Conservation (phyloP, 345 rosid genomes). For the Euclidium syriacum region DNA sequence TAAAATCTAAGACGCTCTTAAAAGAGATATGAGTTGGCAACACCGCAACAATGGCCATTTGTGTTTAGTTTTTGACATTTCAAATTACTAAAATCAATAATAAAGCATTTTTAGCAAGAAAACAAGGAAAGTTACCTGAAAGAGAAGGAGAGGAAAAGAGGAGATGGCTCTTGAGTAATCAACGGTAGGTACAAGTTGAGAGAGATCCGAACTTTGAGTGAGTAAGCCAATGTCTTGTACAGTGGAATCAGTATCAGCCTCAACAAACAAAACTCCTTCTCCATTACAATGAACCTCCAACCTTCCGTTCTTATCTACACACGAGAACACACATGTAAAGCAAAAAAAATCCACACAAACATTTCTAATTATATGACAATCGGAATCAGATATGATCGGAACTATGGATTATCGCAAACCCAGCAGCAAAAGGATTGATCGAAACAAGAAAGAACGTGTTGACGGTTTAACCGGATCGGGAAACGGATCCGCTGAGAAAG, state of each 20-base stretch:
- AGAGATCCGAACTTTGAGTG: slow-evolving; percentile 11
- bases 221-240: slow-evolving; percentile 20
- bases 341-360: neutral
- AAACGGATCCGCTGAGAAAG: neutral
- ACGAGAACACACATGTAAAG: neutral
- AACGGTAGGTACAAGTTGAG: slow-evolving; percentile 25
- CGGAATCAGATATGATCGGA: no score
- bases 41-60: neutral
- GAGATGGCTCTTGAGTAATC: slow-evolving; percentile 30
- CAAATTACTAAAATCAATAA: neutral
- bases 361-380: no score
- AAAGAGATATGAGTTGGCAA: neutral
- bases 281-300: slow-evolving; percentile 36
- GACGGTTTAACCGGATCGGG: no score
- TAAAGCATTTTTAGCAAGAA: neutral
- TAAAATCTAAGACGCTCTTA: neutral
- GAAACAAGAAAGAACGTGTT: neutral
- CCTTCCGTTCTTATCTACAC: slow-evolving; percentile 31
- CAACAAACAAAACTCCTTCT: slow-evolving; percentile 36
- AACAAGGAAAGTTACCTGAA: slow-evolving; percentile 23
- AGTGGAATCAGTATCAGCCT: slow-evolving; percentile 28
- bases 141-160: slow-evolving; percentile 30
- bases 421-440: neutral
- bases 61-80: neutral
- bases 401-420: neutral